phyloP scores from a whole-genome alignment of 352 stramenopile species.

The Globisporangium cystogenes region DNA sequence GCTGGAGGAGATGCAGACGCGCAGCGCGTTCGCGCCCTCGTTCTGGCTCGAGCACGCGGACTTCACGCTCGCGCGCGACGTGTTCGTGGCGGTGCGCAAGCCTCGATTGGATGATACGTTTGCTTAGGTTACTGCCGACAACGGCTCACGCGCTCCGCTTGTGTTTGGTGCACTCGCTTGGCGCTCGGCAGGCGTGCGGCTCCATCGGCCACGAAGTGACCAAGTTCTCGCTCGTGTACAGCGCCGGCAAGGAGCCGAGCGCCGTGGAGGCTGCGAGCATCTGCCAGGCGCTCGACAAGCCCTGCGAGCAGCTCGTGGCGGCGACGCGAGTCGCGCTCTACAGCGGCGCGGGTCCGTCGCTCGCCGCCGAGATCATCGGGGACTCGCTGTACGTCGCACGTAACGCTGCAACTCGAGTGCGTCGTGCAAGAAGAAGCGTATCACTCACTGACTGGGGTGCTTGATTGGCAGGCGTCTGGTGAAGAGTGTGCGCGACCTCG shows the following conservation, averaged over 20 bases:
- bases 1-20: constrained; percentile 52
- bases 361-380: constrained; percentile 66
- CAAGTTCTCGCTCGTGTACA: constrained; percentile 85
- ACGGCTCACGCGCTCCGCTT: background rate
- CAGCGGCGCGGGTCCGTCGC: constrained; percentile 66
- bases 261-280: constrained; percentile 69
- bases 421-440: background rate
- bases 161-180: background rate
- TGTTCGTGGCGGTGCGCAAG: constrained; percentile 63
- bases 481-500: constrained; percentile 65
- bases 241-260: constrained; percentile 51
- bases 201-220: constrained; percentile 77
- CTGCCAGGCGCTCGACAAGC: constrained; percentile 69
- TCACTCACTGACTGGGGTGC: background rate
- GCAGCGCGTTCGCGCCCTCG: constrained; percentile 60
- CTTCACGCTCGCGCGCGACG: constrained; percentile 72
- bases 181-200: constrained; percentile 35
- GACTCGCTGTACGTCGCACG: constrained; percentile 45
- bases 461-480: constrained; percentile 49
- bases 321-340: constrained; percentile 77
- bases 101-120: too few species aligned
- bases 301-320: constrained; percentile 71
- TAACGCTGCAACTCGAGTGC: background rate
- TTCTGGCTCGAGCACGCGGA: constrained; percentile 79
- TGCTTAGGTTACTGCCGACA: too few species aligned